phyloP scores from a whole-genome alignment of 108 stramenopile species.

The Nannochloropsis oceanica region DNA sequence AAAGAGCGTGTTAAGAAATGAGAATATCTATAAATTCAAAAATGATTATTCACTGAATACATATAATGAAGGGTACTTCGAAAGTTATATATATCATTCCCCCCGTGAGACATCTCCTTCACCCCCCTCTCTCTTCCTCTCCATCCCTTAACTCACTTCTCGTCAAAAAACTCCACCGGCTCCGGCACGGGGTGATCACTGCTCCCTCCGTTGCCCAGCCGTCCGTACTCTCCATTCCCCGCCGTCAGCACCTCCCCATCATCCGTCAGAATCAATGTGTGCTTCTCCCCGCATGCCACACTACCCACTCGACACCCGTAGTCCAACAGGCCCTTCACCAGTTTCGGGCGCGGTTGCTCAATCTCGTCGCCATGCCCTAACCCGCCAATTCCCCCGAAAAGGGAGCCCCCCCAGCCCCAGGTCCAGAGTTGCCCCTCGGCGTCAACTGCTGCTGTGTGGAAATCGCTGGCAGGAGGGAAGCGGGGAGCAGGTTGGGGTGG shows the following conservation, averaged over 20 bases:
- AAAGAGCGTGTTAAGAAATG: not conserved
- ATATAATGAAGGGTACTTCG: no score
- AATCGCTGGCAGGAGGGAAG: no score
- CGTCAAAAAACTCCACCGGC: constrained; percentile 53
- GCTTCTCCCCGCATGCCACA: constrained; percentile 53
- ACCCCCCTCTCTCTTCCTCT: no score
- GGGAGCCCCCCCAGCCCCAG: not conserved
- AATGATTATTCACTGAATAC: no score
- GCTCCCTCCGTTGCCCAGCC: constrained; percentile 60
- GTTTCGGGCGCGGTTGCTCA: constrained; percentile 29
- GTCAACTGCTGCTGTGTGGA: not conserved
- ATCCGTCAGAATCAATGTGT: constrained; percentile 60
- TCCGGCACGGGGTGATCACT: constrained; percentile 59
- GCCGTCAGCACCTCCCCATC: constrained; percentile 65
- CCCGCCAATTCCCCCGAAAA: not conserved
- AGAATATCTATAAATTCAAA: no score
- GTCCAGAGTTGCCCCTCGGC: not conserved
- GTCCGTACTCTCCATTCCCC: constrained; percentile 55
- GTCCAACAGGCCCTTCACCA: constrained; percentile 54
- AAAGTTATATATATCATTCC: no score
- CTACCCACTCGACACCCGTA: constrained; percentile 54
- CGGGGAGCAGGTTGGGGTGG: no score
- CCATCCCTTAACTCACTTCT: constrained; percentile 38
- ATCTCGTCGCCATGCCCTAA: not conserved
- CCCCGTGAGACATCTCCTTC: no score